Evolutionary conservation across 2,329 filamentous ascomycete species (phyloP), one percentile per base, ranked within the genome.

Genomic region (Tricladium varicosporioides): DNA sequence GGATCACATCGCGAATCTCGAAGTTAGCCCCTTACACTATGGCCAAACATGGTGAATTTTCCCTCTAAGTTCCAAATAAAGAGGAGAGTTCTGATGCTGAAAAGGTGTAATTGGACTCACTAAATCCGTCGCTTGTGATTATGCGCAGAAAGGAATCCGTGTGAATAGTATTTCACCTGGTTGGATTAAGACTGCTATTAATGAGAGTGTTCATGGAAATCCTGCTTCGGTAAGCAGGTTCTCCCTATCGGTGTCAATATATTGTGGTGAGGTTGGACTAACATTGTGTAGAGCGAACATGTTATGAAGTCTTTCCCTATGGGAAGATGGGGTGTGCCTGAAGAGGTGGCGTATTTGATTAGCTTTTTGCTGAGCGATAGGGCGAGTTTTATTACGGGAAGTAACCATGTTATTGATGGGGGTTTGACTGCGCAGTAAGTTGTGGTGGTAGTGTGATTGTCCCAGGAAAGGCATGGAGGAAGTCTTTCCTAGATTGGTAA

Each of bases 21-120:
- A 46, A 14, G 1, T 5, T 58, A 2, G 43, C 40, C 8, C 57
- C 63, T 10, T 66, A 65, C 46, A 51, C 59, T 15, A 63, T 66
- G 55, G 49, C 59, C 5, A 65, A 66, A 48, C 64, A 65, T 45
- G 63, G 62, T 55, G 48, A 31, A 15, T 22, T 27, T 33, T 19
- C 31, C 40, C 5, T 18, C 31, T 22, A 13, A 33, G 7, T 13
- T 33, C 11, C 5, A 3, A n/a, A n/a, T 19, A 15, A 7, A 16
- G 43, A 32, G 4, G 8, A 11, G 19, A 19, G 13, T 19, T 14
- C n/a, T 49, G n/a, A 50, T 5, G 3, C 14, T 13, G 13, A 10
- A 14, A 22, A 58, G 71, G 65, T 13, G 69, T 75, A 8, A 63
- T 73, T 15, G 69, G 68, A 10, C 55, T 74, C 42, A 70, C 67